Percentiles rank a stretch among this genome's conserved stretches.
Evolutionary conservation across 768 basidiomycete species (phyloP).

Genomic region (Leucocoprinus birnbaumii): DNA sequence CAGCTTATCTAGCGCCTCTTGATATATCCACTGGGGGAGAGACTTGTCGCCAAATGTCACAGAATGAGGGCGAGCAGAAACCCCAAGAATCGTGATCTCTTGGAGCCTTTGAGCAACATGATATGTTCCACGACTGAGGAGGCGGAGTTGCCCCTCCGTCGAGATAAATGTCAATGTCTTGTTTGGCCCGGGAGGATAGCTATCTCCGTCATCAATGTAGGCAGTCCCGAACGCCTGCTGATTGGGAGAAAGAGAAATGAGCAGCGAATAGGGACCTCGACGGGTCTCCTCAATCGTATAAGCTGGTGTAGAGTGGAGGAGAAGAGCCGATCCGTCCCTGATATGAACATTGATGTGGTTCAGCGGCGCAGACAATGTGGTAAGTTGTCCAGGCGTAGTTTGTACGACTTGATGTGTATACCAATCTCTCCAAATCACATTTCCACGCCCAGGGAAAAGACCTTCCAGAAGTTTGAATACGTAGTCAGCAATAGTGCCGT

Average conservation of each 20-base stretch:
- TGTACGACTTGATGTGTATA: constrained; percentile 61
- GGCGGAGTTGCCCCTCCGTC: constrained; percentile 27
- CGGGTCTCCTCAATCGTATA: constrained; percentile 71
- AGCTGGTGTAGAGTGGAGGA: constrained; percentile 58
- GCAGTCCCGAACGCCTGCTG: constrained; percentile 56
- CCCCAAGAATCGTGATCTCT: constrained; percentile 58
- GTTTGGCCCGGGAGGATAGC: constrained; percentile 52
- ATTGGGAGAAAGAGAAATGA: constrained; percentile 48
- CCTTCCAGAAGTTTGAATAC: constrained; percentile 30
- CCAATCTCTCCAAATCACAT: constrained; percentile 69
- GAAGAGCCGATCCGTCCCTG: constrained; percentile 63
- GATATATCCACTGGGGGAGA: constrained; percentile 37
- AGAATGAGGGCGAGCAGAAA: constrained; percentile 31
- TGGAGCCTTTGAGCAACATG: constrained; percentile 43
- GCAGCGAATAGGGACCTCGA: constrained; percentile 56
- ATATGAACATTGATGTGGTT: constrained; percentile 76
- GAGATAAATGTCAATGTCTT: constrained; percentile 45
- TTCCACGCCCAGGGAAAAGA: constrained; percentile 61
- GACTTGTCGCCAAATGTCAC: constrained; percentile 37
- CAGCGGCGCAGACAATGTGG: constrained; percentile 63
- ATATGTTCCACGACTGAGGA: constrained; percentile 39
- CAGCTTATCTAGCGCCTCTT: constrained; percentile 35
- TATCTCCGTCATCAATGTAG: constrained; percentile 71
- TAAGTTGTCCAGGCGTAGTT: constrained; percentile 34
- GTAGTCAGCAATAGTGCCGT: background rate